These are phyloP conservation scores for Zymoseptoria crescenta DNA, from an alignment of 2,329 filamentous ascomycete species.

Conservation along the genomic window DNA sequence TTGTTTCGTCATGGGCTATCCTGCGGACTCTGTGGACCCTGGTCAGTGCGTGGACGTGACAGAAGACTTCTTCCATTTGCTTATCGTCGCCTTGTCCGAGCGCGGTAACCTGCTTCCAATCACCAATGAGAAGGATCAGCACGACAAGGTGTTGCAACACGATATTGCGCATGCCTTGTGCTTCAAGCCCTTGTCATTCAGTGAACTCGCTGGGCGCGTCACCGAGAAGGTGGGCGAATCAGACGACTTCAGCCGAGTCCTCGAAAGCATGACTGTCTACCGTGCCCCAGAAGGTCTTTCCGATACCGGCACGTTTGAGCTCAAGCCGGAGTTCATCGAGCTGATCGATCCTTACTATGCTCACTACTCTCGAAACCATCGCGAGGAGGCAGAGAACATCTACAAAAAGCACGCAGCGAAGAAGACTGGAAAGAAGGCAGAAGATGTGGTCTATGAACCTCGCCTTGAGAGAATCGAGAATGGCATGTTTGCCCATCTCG, in stretches of 20 bases:
- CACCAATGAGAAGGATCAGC: slow-evolving; percentile 58
- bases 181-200: slow-evolving; percentile 93
- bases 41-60: slow-evolving; percentile 80
- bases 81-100: slow-evolving; percentile 86
- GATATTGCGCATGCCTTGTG: slow-evolving; percentile 91
- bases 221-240: slow-evolving; percentile 85
- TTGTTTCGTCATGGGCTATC: slow-evolving; percentile 60
- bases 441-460: slow-evolving; percentile 88
- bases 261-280: slow-evolving; percentile 83
- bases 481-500: slow-evolving; percentile 68
- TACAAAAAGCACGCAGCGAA: slow-evolving; percentile 83
- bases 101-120: slow-evolving; percentile 68
- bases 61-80: slow-evolving; percentile 89
- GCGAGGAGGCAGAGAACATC: slow-evolving; percentile 85
- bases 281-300: slow-evolving; percentile 83
- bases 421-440: slow-evolving; percentile 69
- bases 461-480: slow-evolving; percentile 66
- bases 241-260: slow-evolving; percentile 75
- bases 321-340: slow-evolving; percentile 78
- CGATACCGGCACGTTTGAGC: slow-evolving; percentile 88
- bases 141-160: slow-evolving; percentile 63
- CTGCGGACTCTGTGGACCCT: slow-evolving; percentile 53
- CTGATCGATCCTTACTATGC: slow-evolving; percentile 92
- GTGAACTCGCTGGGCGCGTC: slow-evolving; percentile 76
- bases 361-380: slow-evolving; percentile 93